Conservation (phyloP, 2,329 filamentous ascomycete species). For the Acephala macrosclerotiorum region DNA sequence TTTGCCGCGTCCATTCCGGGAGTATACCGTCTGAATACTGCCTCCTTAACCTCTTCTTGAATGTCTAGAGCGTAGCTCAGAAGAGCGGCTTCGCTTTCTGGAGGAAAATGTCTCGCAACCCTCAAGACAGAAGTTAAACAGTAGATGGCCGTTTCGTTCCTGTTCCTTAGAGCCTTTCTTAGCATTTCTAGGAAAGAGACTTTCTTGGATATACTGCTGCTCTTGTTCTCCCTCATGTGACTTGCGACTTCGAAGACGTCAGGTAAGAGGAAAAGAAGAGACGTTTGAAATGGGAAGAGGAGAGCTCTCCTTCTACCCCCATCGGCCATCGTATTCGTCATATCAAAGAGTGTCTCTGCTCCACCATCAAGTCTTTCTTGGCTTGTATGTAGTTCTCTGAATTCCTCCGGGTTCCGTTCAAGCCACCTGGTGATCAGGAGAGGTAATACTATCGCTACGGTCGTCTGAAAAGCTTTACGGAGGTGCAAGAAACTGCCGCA, state of each 20-base stretch:
- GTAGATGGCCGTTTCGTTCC: conserved; percentile 72
- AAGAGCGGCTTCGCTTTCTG: conserved; percentile 63
- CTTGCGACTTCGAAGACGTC: conserved; percentile 76
- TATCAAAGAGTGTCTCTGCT: conserved; percentile 73
- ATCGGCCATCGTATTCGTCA: conserved; percentile 68
- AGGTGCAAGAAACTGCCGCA: conserved; percentile 73
- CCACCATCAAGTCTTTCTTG: conserved; percentile 69
- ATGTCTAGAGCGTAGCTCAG: conserved; percentile 74
- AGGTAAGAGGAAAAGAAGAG: conserved; percentile 68
- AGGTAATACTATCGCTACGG: conserved; percentile 67
- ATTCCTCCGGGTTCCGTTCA: conserved; percentile 69
- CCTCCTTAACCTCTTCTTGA: conserved; percentile 72
- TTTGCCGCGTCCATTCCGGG: conserved; percentile 54
- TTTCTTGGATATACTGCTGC: conserved; percentile 68
- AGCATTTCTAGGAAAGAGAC: conserved; percentile 69
- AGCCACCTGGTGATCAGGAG: conserved; percentile 71
- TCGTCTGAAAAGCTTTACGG: conserved; percentile 68
- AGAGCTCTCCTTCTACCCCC: conserved; percentile 61
- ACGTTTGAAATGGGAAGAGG: conserved; percentile 68
- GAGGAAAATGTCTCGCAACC: conserved; percentile 68
- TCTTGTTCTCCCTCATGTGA: conserved; percentile 70
- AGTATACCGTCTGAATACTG: conserved; percentile 64
- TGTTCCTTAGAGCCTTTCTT: conserved; percentile 67
- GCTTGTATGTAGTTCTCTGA: conserved; percentile 66
- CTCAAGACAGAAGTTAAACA: conserved; percentile 69